Percentiles rank a stretch among this genome's conserved stretches.
Evolutionary conservation across 768 basidiomycete species (phyloP).

Genomic region (Punctularia strigosozonata): DNA sequence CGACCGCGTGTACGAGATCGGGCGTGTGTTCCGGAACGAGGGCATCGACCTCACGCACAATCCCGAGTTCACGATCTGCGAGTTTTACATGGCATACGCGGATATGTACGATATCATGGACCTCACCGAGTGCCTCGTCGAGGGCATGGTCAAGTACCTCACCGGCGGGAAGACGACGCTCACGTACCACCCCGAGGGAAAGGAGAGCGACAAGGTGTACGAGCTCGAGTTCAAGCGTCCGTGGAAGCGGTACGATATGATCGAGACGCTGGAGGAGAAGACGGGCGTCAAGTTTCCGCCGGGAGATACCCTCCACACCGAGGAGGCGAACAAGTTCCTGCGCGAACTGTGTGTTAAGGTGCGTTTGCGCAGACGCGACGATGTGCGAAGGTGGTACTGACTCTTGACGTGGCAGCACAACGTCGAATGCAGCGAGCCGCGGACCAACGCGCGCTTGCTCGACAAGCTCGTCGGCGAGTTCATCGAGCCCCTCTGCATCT

Average conservation of each 20-base stretch:
- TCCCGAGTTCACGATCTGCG: slow-evolving; percentile 98
- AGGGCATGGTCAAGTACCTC: slow-evolving; percentile 82
- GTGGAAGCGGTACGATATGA: slow-evolving; percentile 99
- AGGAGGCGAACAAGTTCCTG: slow-evolving; percentile 82
- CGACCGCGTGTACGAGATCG: slow-evolving; percentile 97
- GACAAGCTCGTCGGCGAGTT: slow-evolving; percentile 99
- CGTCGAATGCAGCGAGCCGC: slow-evolving; percentile 92
- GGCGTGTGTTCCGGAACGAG: slow-evolving; percentile 96
- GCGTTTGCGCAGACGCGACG: slow-evolving; percentile 2
- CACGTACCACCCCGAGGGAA: slow-evolving; percentile 87
- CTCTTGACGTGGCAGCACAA: slow-evolving; percentile 49
- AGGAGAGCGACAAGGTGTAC: slow-evolving; percentile 63
- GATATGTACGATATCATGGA: slow-evolving; percentile 99
- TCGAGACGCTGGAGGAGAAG: slow-evolving; percentile 91
- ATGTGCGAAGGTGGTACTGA: slow-evolving; percentile 1
- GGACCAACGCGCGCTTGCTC: slow-evolving; percentile 87
- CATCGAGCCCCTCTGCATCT: slow-evolving; percentile 95
- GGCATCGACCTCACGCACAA: slow-evolving; percentile 99
- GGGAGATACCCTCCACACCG: slow-evolving; percentile 80
- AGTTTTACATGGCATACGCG: slow-evolving; percentile 99
- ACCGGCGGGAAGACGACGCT: slow-evolving; percentile 73
- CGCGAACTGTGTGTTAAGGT: slow-evolving; percentile 80
- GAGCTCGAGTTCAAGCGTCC: slow-evolving; percentile 84
- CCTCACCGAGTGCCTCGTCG: slow-evolving; percentile 81
- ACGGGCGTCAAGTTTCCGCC: slow-evolving; percentile 85